Conservation (phyloP, 805 yeast genomes). For the Nakazawaea sp. region DNA sequence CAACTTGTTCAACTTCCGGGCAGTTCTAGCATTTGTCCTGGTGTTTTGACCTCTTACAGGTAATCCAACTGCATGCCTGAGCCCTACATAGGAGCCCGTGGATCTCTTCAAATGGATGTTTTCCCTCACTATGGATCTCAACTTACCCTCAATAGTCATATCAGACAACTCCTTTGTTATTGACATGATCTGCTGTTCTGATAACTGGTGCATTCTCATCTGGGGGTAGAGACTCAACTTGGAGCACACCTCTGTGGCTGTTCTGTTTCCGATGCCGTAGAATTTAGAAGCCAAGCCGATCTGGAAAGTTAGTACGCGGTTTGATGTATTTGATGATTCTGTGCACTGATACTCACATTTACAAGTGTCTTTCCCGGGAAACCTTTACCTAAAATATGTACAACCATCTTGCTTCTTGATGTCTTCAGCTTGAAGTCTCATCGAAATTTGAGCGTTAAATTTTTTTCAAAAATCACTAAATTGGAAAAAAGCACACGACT, state of each 20-base stretch:
- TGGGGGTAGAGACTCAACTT: constrained; percentile 86
- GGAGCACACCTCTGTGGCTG: constrained; percentile 75
- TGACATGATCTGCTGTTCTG: constrained; percentile 81
- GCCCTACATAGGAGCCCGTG: constrained; percentile 83
- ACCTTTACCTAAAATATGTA: constrained; percentile 45
- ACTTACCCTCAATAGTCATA: constrained; percentile 75
- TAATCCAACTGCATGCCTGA: constrained; percentile 78
- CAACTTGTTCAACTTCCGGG: constrained; percentile 73
- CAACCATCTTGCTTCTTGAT: constrained; percentile 30
- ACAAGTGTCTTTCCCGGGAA: constrained; percentile 33
- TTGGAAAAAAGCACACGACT: no score
- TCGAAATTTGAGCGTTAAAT: no score
- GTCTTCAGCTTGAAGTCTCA: no score
- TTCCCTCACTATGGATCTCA: constrained; percentile 64
- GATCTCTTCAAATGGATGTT: constrained; percentile 74
- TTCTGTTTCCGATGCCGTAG: constrained; percentile 76
- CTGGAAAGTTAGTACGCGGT: constrained; percentile 13
- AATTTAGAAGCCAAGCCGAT: constrained; percentile 74
- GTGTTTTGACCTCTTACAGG: constrained; percentile 91
- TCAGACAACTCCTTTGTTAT: constrained; percentile 83
- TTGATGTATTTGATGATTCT: not conserved
- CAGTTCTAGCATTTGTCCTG: constrained; percentile 85
- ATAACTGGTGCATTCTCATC: constrained; percentile 90
- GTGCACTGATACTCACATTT: constrained; percentile 19
- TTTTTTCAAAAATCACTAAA: no score